Conservation (phyloP, 2,329 filamentous ascomycete species). For the Reticulascus tulasneorum region DNA sequence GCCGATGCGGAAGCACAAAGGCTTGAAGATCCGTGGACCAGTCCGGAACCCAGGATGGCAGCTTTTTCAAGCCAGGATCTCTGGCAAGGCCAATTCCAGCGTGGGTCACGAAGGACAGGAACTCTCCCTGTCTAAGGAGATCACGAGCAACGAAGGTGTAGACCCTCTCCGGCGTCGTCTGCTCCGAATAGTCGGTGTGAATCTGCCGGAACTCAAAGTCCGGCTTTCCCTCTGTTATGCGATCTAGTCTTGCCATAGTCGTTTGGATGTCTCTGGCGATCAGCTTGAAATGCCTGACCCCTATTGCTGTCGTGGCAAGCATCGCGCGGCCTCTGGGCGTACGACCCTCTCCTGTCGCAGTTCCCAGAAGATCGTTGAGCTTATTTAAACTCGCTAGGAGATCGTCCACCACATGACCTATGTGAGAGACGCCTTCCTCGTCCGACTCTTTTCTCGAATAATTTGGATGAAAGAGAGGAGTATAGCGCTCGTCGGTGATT, state of each 20-base stretch:
- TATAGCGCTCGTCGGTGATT: background rate
- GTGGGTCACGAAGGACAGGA: background rate
- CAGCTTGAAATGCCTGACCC: too few species aligned
- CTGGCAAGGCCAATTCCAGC: background rate
- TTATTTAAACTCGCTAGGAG: too few species aligned
- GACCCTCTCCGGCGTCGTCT: background rate
- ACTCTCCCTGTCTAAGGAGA: background rate
- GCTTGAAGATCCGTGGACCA: background rate
- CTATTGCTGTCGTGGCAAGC: too few species aligned
- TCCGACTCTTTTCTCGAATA: background rate
- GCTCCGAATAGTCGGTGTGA: background rate
- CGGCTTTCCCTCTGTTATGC: background rate
- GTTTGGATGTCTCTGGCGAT: too few species aligned
- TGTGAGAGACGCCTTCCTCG: too few species aligned
- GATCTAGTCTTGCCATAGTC: background rate
- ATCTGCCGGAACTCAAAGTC: background rate
- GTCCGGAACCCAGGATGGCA: conserved; percentile 1
- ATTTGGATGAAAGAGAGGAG: background rate
- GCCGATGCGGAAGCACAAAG: background rate
- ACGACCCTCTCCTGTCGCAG: too few species aligned
- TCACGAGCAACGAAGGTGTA: background rate
- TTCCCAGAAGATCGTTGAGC: too few species aligned
- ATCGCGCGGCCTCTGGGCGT: too few species aligned
- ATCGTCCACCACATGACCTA: too few species aligned
- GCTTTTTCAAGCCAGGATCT: background rate